Base-by-base conservation (phyloP, 352 stramenopile genomes). In the Phytophthora cryptogea region DNA sequence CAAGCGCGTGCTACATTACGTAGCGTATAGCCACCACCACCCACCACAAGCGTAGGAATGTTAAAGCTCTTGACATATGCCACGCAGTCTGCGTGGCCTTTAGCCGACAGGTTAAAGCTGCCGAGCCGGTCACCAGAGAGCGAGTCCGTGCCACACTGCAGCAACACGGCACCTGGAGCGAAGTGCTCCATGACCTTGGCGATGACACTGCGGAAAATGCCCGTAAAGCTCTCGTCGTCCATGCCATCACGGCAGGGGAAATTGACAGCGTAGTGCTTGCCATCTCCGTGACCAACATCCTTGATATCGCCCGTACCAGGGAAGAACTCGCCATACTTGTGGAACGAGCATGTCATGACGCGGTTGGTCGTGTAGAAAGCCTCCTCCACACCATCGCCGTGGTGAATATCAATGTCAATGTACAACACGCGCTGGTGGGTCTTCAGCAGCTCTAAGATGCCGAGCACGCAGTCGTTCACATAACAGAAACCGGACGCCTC, bases 351-450 rank as follows among this genome's bases (percentile, higher is more conserved):
- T 2, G 96, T 99, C 95, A 99, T 99, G 41, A 99, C 96, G 37
- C 96, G 89, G 74, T 99, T 98, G 44, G 97, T 99, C n/a, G 90
- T 93, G 83, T 99, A 99, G 68, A 99, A 99, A n/a, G 97, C 97
- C 66, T 99, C 97, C 62, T 99, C 97, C 30, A 99, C 97, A 35
- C 97, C 97, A 66, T 99, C 97, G 28, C 96, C 97, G 75, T 99
- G 97, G 78, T 99, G 97, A 66, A 99, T 99, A 71, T 99, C 97
- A 85, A 99, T 99, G 76, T 99, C 97, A 59, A 99, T 99, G 77
- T 99, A 99, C 26, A 99, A 78, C 26, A 99, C 97, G 51, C 97
- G 89, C 59, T 97, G 83, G 71, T 99, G 95, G 28, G 78, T 87
- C 75, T 99, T 99, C 17, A 99, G 78, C 20, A 99, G 74, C 69